A percentile compares a stretch with the other conserved stretches of the same genome.
phyloP scores from a whole-genome alignment of 2,329 filamentous ascomycete genomes.

The Alternaria novae-zelandiae region DNA sequence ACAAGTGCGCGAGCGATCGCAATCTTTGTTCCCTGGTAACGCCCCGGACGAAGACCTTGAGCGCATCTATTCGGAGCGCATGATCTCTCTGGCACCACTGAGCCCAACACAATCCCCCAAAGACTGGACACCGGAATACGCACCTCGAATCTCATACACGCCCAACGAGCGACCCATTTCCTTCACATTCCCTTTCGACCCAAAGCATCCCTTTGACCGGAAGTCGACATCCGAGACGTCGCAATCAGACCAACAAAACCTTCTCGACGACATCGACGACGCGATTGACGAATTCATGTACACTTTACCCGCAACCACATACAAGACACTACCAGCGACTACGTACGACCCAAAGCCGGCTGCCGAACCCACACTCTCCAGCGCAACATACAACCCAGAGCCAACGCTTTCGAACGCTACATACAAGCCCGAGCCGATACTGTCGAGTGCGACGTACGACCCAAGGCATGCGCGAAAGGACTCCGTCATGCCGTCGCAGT shows the following conservation, averaged over 20 bases:
- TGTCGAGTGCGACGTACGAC: slow-evolving; percentile 13
- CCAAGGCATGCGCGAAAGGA: slow-evolving; percentile 27
- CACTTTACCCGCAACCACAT: slow-evolving; percentile 21
- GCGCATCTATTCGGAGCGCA: background rate
- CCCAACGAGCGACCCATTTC: slow-evolving; percentile 22
- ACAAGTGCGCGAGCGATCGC: slow-evolving; percentile 11
- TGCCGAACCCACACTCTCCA: slow-evolving; percentile 4
- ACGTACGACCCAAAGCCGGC: slow-evolving; percentile 13
- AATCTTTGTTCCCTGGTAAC: slow-evolving; percentile 17
- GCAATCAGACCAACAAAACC: slow-evolving; percentile 16
- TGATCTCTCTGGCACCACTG: slow-evolving; percentile 10
- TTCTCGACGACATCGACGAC: slow-evolving; percentile 33
- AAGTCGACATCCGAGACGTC: slow-evolving; percentile 12
- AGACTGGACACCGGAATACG: background rate
- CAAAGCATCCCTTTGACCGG: slow-evolving; percentile 21
- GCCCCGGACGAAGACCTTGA: background rate
- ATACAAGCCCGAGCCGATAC: slow-evolving; percentile 8
- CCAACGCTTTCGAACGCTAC: slow-evolving; percentile 12
- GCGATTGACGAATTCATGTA: slow-evolving; percentile 34
- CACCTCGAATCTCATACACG: slow-evolving; percentile 17
- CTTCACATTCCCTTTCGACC: slow-evolving; percentile 22
- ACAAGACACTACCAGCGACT: slow-evolving; percentile 19
- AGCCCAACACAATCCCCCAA: slow-evolving; percentile 7
- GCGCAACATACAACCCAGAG: slow-evolving; percentile 14
- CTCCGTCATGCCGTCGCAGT: slow-evolving; percentile 23